phyloP scores from a whole-genome alignment of 495 filamentous ascomycete genomes.

The Penicillium turbatum region DNA sequence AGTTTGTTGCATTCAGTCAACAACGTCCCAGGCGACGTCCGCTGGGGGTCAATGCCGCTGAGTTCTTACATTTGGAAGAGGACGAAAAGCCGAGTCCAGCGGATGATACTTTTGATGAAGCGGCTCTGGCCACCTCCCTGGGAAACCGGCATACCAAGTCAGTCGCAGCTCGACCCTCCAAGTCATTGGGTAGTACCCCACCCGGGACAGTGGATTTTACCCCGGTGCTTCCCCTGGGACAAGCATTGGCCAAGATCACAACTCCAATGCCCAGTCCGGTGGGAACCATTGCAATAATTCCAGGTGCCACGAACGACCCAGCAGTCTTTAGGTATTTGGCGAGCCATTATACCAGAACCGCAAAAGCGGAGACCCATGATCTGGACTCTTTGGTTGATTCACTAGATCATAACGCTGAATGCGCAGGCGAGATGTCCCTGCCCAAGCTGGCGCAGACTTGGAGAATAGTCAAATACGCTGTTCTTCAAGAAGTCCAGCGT shows the following conservation, averaged over 20 bases:
- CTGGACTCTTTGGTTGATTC: constrained; percentile 49
- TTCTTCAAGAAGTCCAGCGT: constrained; percentile 54
- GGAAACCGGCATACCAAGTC: constrained; percentile 38
- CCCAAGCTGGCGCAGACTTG: constrained; percentile 70
- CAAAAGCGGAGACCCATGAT: constrained; percentile 29
- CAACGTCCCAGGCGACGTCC: constrained; percentile 42
- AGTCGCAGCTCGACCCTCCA: constrained; percentile 31
- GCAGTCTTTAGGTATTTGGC: constrained; percentile 57
- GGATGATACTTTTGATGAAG: constrained; percentile 60
- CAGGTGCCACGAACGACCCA: constrained; percentile 48
- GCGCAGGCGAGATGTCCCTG: constrained; percentile 55
- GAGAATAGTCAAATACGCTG: constrained; percentile 62
- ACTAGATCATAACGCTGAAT: constrained; percentile 58
- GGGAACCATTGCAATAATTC: constrained; percentile 58
- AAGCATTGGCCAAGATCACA: constrained; percentile 54
- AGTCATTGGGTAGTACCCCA: constrained; percentile 51
- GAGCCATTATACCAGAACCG: constrained; percentile 45
- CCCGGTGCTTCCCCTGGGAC: constrained; percentile 55
- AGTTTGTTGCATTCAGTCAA: constrained; percentile 46
- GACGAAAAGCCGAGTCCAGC: constrained; percentile 59
- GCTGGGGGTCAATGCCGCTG: constrained; percentile 31
- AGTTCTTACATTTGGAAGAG: constrained; percentile 31
- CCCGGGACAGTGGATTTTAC: constrained; percentile 47
- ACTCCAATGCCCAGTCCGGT: constrained; percentile 53
- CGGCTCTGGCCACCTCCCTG: constrained; percentile 48